Percentiles rank a stretch among this genome's conserved stretches.
Evolutionary conservation across 2,329 filamentous ascomycete genomes (phyloP).

Genomic region (Aspergillus sp.): DNA sequence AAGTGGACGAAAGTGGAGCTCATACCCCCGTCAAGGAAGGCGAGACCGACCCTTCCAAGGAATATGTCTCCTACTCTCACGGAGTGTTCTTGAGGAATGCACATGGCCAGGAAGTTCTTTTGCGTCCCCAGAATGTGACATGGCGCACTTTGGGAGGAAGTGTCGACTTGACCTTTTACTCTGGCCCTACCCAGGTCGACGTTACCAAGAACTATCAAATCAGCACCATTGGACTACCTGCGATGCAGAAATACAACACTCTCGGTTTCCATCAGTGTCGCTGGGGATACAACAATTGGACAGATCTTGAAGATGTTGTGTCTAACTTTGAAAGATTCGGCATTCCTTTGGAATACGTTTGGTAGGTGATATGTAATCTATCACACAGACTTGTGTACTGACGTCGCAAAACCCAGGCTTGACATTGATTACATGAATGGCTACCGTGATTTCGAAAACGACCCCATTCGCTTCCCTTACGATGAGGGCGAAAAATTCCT

Average conservation of each 20-base stretch:
- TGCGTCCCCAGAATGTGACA: constrained; percentile 60
- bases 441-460: constrained; percentile 57
- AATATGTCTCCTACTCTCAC: constrained; percentile 66
- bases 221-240: constrained; percentile 64
- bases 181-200: constrained; percentile 63
- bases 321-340: constrained; percentile 50
- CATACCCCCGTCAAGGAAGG: constrained; percentile 51
- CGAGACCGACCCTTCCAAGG: constrained; percentile 46
- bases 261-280: constrained; percentile 80
- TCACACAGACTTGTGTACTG: background rate
- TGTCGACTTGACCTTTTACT: constrained; percentile 75
- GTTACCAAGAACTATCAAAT: constrained; percentile 68
- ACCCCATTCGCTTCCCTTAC: constrained; percentile 48
- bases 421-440: constrained; percentile 57
- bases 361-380: constrained; percentile 19
- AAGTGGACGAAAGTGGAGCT: constrained; percentile 46
- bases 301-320: constrained; percentile 56
- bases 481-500: constrained; percentile 49
- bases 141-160: constrained; percentile 72
- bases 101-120: constrained; percentile 69
- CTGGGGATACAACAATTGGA: constrained; percentile 76
- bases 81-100: constrained; percentile 74
- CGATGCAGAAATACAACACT: constrained; percentile 76
- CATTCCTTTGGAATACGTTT: constrained; percentile 53
- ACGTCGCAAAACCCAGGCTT: constrained; percentile 12